A percentile compares a stretch with the other conserved stretches of the same genome.
These are phyloP conservation scores for Nitzschia sp. DNA, from an alignment of 108 stramenopile species.

Conservation along the genomic window DNA sequence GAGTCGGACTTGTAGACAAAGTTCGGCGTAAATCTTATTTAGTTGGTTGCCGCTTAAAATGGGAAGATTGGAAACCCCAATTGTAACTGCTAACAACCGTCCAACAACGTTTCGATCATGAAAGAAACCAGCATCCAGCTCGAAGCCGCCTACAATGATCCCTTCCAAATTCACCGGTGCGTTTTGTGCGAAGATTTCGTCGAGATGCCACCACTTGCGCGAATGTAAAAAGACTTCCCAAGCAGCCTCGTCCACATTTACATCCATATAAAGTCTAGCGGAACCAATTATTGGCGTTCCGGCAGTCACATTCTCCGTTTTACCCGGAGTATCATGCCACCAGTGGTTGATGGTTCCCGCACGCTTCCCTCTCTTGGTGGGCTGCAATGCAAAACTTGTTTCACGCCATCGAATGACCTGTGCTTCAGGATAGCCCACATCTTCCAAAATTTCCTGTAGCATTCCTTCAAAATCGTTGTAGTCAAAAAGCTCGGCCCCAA, in stretches of 20 bases:
- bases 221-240: slow-evolving; percentile 30
- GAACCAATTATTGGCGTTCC: slow-evolving; percentile 9
- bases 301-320: neutral
- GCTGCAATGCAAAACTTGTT: neutral
- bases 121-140: slow-evolving; percentile 14
- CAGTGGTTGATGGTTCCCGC: slow-evolving; percentile 26
- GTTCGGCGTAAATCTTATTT: slow-evolving; percentile 1
- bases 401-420: slow-evolving; percentile 29
- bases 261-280: slow-evolving; percentile 24
- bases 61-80: slow-evolving; percentile 27
- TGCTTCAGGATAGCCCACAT: slow-evolving; percentile 15
- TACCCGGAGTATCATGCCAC: slow-evolving; percentile 22
- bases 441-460: slow-evolving; percentile 14
- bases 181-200: slow-evolving; percentile 2
- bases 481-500: slow-evolving; percentile 13
- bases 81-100: slow-evolving; percentile 29
- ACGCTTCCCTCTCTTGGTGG: neutral
- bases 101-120: slow-evolving; percentile 31
- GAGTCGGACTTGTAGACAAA: slow-evolving; percentile 10
- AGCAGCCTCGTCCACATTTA: slow-evolving; percentile 17
- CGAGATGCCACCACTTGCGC: slow-evolving; percentile 10
- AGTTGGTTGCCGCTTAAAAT: neutral
- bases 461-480: slow-evolving; percentile 24
- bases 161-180: slow-evolving; percentile 10
- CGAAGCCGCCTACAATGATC: slow-evolving; percentile 24